Percentiles rank a stretch among this genome's conserved stretches.
These are phyloP conservation scores for Kokia cookei DNA, from an alignment of 441 rosid genomes.

Conservation along the genomic window DNA sequence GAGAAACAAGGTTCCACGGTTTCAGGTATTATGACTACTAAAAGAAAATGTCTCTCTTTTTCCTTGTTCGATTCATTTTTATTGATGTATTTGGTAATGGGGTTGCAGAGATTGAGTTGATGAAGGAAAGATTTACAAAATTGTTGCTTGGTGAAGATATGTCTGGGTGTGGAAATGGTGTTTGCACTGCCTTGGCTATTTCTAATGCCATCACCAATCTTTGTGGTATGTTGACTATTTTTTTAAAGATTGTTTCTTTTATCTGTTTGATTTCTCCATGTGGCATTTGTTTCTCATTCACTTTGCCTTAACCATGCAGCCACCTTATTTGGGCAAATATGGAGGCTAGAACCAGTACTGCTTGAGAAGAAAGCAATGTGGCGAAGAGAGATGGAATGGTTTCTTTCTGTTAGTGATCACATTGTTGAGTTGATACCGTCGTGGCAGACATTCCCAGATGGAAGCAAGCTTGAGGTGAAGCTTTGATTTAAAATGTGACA, in stretches of 20 bases:
- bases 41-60: not conserved
- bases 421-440: constrained; percentile 90
- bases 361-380: constrained; percentile 89
- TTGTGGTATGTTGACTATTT: constrained; percentile 52
- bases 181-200: constrained; percentile 81
- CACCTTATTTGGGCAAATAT: constrained; percentile 87
- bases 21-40: constrained; percentile 46
- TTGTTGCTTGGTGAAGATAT: constrained; percentile 95
- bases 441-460: constrained; percentile 95
- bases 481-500: not conserved
- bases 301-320: constrained; percentile 32
- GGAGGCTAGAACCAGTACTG: constrained; percentile 88
- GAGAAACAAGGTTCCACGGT: constrained; percentile 41
- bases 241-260: not conserved
- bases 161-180: constrained; percentile 99
- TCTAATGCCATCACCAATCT: constrained; percentile 97
- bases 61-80: not conserved
- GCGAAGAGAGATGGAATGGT: constrained; percentile 98
- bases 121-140: constrained; percentile 95
- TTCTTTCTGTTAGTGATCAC: constrained; percentile 87
- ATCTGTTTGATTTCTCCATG: constrained; percentile 1
- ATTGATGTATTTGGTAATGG: constrained; percentile 12
- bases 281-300: constrained; percentile 3
- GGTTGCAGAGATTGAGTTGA: constrained; percentile 73
- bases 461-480: constrained; percentile 87